Percentiles rank a stretch among this genome's conserved stretches.
These are phyloP conservation scores for Chaetoceros tenuissimus DNA, from an alignment of 108 stramenopile species.

Conservation along the genomic window DNA sequence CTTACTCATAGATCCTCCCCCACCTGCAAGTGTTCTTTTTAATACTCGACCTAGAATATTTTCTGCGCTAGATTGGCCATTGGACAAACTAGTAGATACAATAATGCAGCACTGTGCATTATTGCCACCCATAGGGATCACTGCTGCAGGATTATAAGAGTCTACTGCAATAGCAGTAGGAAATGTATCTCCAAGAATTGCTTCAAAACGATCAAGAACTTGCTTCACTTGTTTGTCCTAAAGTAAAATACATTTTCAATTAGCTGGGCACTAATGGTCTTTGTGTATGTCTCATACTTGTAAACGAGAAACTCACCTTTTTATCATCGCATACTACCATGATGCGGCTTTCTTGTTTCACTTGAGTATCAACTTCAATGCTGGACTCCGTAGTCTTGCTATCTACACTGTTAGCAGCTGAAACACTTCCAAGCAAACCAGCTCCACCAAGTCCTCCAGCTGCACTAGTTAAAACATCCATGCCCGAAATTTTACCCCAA, in stretches of 20 bases:
- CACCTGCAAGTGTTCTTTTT: slow-evolving; percentile 41
- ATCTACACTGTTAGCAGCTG: slow-evolving; percentile 4
- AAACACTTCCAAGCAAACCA: slow-evolving; percentile 25
- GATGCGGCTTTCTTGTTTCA: background rate
- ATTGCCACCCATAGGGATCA: slow-evolving; percentile 65
- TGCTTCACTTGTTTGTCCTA: slow-evolving; percentile 24
- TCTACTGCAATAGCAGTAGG: slow-evolving; percentile 30
- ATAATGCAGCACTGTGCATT: slow-evolving; percentile 47
- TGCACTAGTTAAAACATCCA: slow-evolving; percentile 28
- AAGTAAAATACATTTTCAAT: background rate
- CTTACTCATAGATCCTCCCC: slow-evolving; percentile 23
- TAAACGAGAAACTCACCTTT: too few species aligned
- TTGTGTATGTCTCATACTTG: slow-evolving; percentile 31
- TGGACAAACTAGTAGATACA: slow-evolving; percentile 44
- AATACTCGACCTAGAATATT: slow-evolving; percentile 49
- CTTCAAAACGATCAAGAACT: slow-evolving; percentile 11
- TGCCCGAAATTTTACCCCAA: slow-evolving; percentile 50
- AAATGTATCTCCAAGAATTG: slow-evolving; percentile 15
- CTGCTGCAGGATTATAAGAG: slow-evolving; percentile 34
- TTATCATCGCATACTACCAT: background rate
- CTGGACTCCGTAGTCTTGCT: slow-evolving; percentile 11
- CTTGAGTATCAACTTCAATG: slow-evolving; percentile 15
- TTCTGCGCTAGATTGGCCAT: slow-evolving; percentile 29
- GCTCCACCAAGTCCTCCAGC: background rate
- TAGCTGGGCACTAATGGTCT: too few species aligned